Evolutionary conservation across 306 rosid species (phyloP).

Genomic region (Cyclanthera cordifolia): DNA sequence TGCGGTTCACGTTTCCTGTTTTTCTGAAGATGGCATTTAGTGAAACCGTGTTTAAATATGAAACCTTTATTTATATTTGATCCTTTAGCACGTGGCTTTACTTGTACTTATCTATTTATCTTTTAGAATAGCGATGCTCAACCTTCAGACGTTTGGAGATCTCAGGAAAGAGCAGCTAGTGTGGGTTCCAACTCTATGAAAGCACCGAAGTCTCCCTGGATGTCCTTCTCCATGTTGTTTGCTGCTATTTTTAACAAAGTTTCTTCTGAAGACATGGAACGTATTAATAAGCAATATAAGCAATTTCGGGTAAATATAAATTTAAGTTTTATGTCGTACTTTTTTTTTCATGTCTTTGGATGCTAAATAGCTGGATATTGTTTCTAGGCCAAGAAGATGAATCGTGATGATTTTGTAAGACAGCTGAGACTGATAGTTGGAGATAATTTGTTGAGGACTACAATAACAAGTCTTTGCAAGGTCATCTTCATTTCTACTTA

Average conservation of each 20-base stretch:
- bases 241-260: constrained; percentile 45
- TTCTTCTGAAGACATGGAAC: constrained; percentile 33
- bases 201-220: constrained; percentile 67
- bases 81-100: constrained; percentile 10
- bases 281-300: constrained; percentile 32
- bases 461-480: constrained; percentile 45
- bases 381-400: constrained; percentile 48
- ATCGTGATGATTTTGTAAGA: constrained; percentile 56
- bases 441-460: constrained; percentile 52
- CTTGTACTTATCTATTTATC: constrained; percentile 7
- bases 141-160: constrained; percentile 23
- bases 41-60: background rate
- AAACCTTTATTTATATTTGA: background rate
- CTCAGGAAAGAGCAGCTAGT: constrained; percentile 33
- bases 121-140: constrained; percentile 16
- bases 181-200: constrained; percentile 31
- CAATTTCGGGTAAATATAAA: constrained; percentile 40
- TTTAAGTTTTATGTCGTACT: background rate
- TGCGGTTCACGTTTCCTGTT: background rate
- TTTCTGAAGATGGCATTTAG: background rate
- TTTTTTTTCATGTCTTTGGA: background rate
- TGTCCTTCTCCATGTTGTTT: constrained; percentile 68
- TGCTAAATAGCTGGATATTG: constrained; percentile 9
- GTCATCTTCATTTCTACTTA: constrained; percentile 20
- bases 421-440: constrained; percentile 65